Percentiles rank a stretch among this genome's conserved stretches.
These are phyloP conservation scores for Magnolia changhungtana DNA, from an alignment of 164 flowering plant genomes.

Conservation along the genomic window DNA sequence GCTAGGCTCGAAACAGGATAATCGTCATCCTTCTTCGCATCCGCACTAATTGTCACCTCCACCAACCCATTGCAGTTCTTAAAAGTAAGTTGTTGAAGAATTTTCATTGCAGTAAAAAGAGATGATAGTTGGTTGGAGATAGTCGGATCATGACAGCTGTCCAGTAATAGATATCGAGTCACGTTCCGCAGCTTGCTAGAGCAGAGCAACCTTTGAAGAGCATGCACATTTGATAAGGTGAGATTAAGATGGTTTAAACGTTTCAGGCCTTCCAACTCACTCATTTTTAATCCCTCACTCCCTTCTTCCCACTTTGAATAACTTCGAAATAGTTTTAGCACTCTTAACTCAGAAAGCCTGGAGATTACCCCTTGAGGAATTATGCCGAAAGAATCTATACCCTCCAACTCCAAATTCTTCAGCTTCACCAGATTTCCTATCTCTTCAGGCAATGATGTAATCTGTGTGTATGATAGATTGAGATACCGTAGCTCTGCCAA, in stretches of 20 bases:
- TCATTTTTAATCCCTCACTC: background rate
- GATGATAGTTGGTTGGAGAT: background rate
- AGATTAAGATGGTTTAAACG: constrained; percentile 8
- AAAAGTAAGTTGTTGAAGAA: background rate
- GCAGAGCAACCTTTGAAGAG: background rate
- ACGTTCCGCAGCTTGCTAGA: background rate
- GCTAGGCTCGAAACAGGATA: background rate
- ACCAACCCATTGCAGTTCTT: background rate
- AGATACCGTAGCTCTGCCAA: constrained; percentile 13
- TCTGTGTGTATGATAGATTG: background rate
- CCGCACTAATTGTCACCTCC: constrained; percentile 6
- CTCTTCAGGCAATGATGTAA: constrained; percentile 8
- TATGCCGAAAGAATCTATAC: background rate
- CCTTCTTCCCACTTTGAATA: background rate
- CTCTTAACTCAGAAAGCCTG: constrained; percentile 6
- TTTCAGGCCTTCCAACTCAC: constrained; percentile 7
- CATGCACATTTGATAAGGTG: background rate
- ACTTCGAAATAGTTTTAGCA: background rate
- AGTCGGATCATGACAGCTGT: background rate
- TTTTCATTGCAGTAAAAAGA: background rate
- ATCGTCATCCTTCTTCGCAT: background rate
- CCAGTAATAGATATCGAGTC: background rate
- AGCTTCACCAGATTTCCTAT: constrained; percentile 4
- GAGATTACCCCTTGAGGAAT: constrained; percentile 5
- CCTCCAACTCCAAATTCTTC: constrained; percentile 6